Evolutionary conservation across 805 yeast species (phyloP).

Genomic region (Myxozyma nipponensis): DNA sequence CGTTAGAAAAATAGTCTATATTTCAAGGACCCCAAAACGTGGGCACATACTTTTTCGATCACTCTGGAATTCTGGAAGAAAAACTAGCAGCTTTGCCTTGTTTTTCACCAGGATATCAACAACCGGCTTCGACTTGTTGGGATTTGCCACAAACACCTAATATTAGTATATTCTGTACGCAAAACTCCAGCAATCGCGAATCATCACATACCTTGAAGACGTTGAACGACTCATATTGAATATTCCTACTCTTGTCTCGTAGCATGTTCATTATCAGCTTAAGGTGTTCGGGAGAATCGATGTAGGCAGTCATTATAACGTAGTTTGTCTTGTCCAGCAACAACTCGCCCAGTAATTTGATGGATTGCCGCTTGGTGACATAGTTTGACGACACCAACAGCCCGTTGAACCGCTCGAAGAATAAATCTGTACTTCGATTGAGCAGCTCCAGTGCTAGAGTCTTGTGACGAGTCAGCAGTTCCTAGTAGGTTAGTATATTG

Average conservation of each 20-base stretch:
- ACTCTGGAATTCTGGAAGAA: constrained; percentile 62
- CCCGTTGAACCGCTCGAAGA: constrained; percentile 61
- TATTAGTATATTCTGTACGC: neutral
- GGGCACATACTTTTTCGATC: constrained; percentile 41
- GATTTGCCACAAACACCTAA: constrained; percentile 83
- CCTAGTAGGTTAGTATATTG: constrained; percentile 33
- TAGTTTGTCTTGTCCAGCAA: constrained; percentile 70
- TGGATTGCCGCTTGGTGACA: constrained; percentile 88
- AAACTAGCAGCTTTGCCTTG: constrained; percentile 67
- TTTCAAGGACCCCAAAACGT: neutral
- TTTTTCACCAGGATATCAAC: constrained; percentile 80
- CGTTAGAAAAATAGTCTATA: neutral
- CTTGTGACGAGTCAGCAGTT: constrained; percentile 65
- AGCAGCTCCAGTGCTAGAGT: constrained; percentile 69
- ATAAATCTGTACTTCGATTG: constrained; percentile 50
- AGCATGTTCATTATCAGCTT: constrained; percentile 81
- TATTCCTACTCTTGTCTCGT: constrained; percentile 83
- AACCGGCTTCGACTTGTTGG: constrained; percentile 76
- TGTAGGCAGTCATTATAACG: constrained; percentile 67
- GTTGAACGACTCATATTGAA: constrained; percentile 87
- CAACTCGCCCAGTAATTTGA: constrained; percentile 65
- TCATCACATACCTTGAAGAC: constrained; percentile 59
- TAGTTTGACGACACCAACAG: constrained; percentile 75
- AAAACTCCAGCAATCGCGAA: neutral
- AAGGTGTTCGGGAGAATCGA: constrained; percentile 74